Evolutionary conservation across 179 eudicot genomes (phyloP).

Genomic region (Beta lomatogona): DNA sequence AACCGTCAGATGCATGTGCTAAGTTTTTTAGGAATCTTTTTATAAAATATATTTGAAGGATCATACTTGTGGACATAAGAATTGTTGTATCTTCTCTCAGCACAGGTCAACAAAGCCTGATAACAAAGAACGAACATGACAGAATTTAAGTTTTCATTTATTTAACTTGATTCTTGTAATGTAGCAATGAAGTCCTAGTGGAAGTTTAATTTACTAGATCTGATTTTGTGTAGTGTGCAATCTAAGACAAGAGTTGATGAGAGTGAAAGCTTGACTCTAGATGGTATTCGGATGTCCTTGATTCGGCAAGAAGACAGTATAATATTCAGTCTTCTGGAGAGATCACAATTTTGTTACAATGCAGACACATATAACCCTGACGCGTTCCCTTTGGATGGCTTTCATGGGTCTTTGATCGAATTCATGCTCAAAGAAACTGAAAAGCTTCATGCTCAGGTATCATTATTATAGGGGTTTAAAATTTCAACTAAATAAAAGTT

Average conservation of each 20-base stretch:
- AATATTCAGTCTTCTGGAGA: slow-evolving; percentile 81
- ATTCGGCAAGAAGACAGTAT: slow-evolving; percentile 97
- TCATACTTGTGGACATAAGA: not conserved
- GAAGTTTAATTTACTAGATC: slow-evolving; percentile 9
- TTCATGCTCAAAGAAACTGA: slow-evolving; percentile 89
- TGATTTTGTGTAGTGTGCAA: slow-evolving; percentile 25
- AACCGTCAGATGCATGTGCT: not conserved
- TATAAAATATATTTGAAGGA: not conserved
- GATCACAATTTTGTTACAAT: slow-evolving; percentile 90
- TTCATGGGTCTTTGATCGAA: slow-evolving; percentile 73
- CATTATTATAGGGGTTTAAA: slow-evolving; percentile 14
- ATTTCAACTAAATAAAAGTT: not conserved
- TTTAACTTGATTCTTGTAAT: not conserved
- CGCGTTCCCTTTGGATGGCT: slow-evolving; percentile 69
- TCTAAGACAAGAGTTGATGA: slow-evolving; percentile 65
- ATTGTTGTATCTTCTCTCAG: not conserved
- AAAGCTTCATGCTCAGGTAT: slow-evolving; percentile 83
- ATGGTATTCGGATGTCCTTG: slow-evolving; percentile 75
- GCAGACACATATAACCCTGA: slow-evolving; percentile 74
- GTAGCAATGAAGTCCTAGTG: not conserved
- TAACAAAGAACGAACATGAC: not conserved
- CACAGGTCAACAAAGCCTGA: not conserved
- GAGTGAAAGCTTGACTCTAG: slow-evolving; percentile 78
- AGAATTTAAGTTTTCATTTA: not conserved
- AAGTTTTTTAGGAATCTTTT: not conserved